Base-by-base conservation (phyloP, 306 rosid species). In the Clitoria ternatea region DNA sequence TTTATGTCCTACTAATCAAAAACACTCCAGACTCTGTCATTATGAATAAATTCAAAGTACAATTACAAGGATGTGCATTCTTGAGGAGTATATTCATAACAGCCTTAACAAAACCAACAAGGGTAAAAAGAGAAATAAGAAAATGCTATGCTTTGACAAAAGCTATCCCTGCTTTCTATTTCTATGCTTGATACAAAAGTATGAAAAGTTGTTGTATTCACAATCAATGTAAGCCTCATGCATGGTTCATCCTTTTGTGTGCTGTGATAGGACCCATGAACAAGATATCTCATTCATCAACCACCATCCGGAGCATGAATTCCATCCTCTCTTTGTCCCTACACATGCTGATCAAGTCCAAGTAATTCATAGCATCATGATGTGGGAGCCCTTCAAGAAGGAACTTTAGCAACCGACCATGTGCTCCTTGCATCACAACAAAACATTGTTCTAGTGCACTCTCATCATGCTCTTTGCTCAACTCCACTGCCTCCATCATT, bases 371-470 rank as follows among this genome's bases (percentile, higher is more conserved):
- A 17, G 87, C 90, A 82, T 90, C 97, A 14, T 53, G 55, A 24
- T 87, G 83, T 48, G 81, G 66, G 7, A 90, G 82, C 23, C 97
- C 97, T 81, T 90, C 90, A 15, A 88, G 87, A 26, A 90, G 66
- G 70, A 86, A 88, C 76, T 81, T 88, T 17, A 88, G 70, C 62
- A 88, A 73, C 57, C 71, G 86, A 6, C 82, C 67, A 73, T 90
- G 97, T 40, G 94, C 82, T 67, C 72, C 90, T 81, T 85, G 87
- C 97, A 90, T 90, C 73, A 86, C 88, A 61, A 84, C 84, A 56
- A 88, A 59, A 49, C 89, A 75, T 45, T 86, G 83, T 65, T 86
- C 91, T 37, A 90, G 35, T 45, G 83, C 79, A 27, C 47, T 74
- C 50, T 66, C 59, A 24, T 90, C 88, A 20, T 82, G 69, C 42